Evolutionary conservation across 2,329 filamentous ascomycete species (phyloP).

Genomic region (Colletotrichum cordylinicola): DNA sequence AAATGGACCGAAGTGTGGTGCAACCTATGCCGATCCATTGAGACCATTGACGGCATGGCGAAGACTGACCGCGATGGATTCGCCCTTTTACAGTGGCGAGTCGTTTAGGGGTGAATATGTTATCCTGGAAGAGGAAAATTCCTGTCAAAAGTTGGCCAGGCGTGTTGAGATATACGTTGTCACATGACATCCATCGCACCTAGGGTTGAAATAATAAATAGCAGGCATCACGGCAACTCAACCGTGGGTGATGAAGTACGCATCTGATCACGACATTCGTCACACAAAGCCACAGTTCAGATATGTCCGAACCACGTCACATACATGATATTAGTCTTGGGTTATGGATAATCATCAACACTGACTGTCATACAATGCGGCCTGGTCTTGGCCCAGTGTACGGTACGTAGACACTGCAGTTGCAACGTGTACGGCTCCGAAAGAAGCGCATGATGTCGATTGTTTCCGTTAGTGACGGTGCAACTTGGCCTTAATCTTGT

Average conservation of each 20-base stretch:
- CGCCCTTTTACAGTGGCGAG: neutral
- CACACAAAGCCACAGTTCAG: neutral
- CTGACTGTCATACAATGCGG: neutral
- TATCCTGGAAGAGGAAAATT: too few species aligned
- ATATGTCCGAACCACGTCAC: neutral
- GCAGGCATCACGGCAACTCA: neutral
- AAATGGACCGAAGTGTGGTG: neutral
- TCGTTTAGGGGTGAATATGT: neutral
- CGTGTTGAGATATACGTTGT: neutral
- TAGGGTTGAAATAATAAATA: neutral
- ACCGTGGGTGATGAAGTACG: neutral
- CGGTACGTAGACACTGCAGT: neutral
- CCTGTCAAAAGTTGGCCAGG: too few species aligned
- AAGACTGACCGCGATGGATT: neutral
- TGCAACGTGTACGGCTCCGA: neutral
- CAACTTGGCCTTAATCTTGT: conserved; percentile 75
- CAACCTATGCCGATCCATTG: neutral
- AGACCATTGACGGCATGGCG: neutral
- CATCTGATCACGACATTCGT: too few species aligned
- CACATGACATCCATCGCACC: neutral
- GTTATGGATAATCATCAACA: neutral
- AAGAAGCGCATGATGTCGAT: neutral
- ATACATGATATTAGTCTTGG: neutral
- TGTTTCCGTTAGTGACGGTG: conserved; percentile 48
- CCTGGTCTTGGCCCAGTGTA: neutral